These are phyloP conservation scores for Leucaena leucocephala DNA, from an alignment of 306 rosid species.

Conservation along the genomic window DNA sequence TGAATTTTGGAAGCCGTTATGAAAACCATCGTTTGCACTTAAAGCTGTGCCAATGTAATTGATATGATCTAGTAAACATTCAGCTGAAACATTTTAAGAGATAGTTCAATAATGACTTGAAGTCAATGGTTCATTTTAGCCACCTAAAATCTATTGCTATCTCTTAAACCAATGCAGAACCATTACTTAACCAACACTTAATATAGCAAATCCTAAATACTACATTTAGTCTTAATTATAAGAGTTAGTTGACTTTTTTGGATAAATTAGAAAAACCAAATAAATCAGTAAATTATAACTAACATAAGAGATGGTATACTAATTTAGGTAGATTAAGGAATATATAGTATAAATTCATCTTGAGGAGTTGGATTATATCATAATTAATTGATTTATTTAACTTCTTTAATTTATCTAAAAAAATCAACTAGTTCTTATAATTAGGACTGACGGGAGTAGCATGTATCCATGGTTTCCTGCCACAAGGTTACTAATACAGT, in stretches of 20 bases:
- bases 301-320: too few relatives aligned
- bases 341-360: too few relatives aligned
- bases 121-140: background rate
- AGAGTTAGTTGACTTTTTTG: too few relatives aligned
- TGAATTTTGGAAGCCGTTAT: background rate
- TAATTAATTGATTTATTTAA: too few relatives aligned
- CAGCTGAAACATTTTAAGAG: background rate
- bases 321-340: too few relatives aligned
- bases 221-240: too few relatives aligned
- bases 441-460: too few relatives aligned
- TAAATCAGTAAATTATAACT: too few relatives aligned
- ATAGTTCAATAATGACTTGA: background rate
- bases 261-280: too few relatives aligned
- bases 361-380: too few relatives aligned
- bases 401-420: too few relatives aligned
- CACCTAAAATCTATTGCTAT: background rate
- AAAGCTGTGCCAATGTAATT: background rate
- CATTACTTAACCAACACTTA: slow-evolving; percentile 20
- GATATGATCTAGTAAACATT: background rate
- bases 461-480: background rate
- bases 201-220: background rate
- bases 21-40: background rate
- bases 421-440: too few relatives aligned
- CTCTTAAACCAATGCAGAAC: slow-evolving; percentile 16
- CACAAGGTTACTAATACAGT: background rate